These are phyloP conservation scores for Galerina marginata DNA, from an alignment of 768 basidiomycete genomes.

Conservation along the genomic window DNA sequence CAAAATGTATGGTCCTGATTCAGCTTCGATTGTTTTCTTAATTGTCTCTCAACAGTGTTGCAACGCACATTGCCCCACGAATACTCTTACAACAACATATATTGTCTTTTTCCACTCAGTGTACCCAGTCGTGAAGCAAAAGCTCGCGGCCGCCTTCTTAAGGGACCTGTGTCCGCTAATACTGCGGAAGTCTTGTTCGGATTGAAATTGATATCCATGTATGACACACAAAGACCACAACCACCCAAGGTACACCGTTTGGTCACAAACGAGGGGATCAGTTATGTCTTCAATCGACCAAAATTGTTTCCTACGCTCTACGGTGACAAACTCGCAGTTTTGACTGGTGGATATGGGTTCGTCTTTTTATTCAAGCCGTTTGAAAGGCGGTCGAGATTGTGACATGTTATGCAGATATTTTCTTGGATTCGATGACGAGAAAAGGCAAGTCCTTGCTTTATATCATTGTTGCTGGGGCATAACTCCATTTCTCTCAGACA, in stretches of 20 bases:
- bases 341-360: constrained; percentile 13
- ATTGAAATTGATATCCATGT: too few species aligned
- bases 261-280: neutral
- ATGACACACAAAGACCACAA: neutral
- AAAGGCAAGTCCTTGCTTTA: neutral
- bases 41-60: constrained; percentile 26
- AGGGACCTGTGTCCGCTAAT: too few species aligned
- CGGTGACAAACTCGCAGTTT: neutral
- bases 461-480: too few species aligned
- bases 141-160: too few species aligned
- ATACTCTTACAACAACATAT: constrained; percentile 28
- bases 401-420: neutral
- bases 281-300: neutral
- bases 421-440: constrained; percentile 3
- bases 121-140: too few species aligned
- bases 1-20: constrained; percentile 25
- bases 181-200: too few species aligned
- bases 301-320: neutral
- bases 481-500: neutral
- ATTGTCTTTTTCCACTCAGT: constrained; percentile 27
- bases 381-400: too few species aligned
- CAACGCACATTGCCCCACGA: constrained; percentile 27
- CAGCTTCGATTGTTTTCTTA: too few species aligned
- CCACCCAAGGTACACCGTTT: neutral
- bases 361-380: too few species aligned